Evolutionary conservation across 1,139 yeast genomes (phyloP).

Genomic region (Debaryomyces robertsiae): DNA sequence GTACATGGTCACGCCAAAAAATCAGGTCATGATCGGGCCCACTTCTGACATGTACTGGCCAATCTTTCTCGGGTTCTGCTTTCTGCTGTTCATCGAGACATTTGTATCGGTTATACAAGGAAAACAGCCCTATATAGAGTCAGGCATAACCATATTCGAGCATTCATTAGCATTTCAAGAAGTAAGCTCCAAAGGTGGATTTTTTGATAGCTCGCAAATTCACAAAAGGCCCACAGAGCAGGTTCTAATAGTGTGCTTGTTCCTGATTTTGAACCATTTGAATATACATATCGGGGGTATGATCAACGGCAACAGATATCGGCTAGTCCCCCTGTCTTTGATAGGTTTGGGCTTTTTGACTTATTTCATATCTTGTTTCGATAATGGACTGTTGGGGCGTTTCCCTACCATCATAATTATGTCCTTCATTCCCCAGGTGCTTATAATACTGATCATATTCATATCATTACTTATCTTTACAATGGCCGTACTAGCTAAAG

Average conservation of each 20-base stretch:
- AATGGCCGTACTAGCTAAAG: constrained; percentile 62
- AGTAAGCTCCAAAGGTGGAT: constrained; percentile 48
- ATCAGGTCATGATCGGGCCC: constrained; percentile 49
- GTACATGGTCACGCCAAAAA: constrained; percentile 39
- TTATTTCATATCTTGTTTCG: constrained; percentile 43
- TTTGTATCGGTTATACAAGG: constrained; percentile 65
- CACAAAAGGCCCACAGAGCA: constrained; percentile 53
- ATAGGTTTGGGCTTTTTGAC: constrained; percentile 53
- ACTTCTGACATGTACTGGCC: constrained; percentile 64
- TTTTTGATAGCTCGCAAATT: constrained; percentile 26
- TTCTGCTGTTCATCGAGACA: constrained; percentile 70
- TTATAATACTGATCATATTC: constrained; percentile 50
- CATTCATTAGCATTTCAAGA: constrained; percentile 76
- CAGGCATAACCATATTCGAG: constrained; percentile 73
- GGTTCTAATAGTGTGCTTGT: constrained; percentile 51
- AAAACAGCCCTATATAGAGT: constrained; percentile 59
- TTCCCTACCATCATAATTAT: constrained; percentile 59
- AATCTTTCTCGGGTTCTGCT: constrained; percentile 59
- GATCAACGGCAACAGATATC: constrained; percentile 50
- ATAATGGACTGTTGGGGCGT: constrained; percentile 38
- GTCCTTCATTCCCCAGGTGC: constrained; percentile 64
- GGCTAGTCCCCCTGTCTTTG: constrained; percentile 63
- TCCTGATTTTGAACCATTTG: constrained; percentile 57
- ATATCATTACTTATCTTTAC: constrained; percentile 54
- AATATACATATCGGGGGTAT: constrained; percentile 61